A percentile compares a stretch with the other conserved stretches of the same genome.
These are phyloP conservation scores for Hydnum rufescens DNA, from an alignment of 768 basidiomycete genomes.

Conservation along the genomic window DNA sequence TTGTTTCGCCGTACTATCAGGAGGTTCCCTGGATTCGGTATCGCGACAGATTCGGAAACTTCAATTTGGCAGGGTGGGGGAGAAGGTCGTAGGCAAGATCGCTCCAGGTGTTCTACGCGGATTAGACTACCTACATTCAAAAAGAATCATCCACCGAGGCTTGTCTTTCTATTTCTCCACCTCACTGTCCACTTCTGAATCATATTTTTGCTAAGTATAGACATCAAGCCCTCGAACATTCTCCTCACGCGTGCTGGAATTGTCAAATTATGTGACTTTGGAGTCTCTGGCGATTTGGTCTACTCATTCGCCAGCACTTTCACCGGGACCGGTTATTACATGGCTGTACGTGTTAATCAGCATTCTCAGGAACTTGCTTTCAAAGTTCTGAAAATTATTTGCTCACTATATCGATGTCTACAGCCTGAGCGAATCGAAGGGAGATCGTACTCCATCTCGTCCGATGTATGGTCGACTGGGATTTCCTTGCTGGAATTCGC, in stretches of 20 bases:
- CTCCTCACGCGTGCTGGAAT: constrained; percentile 75
- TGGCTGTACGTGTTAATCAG: constrained; percentile 60
- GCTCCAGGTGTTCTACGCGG: constrained; percentile 90
- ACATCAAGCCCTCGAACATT: constrained; percentile 88
- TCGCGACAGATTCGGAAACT: constrained; percentile 59
- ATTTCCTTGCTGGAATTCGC: constrained; percentile 88
- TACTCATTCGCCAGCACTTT: constrained; percentile 86
- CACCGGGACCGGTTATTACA: constrained; percentile 94
- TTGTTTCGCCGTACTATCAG: neutral
- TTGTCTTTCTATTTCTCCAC: constrained; percentile 5
- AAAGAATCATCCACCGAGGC: constrained; percentile 78
- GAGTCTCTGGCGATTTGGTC: constrained; percentile 90
- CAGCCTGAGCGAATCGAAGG: constrained; percentile 92
- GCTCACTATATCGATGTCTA: constrained; percentile 10
- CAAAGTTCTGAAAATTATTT: constrained; percentile 1
- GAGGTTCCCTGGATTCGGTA: constrained; percentile 70
- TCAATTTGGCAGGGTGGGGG: constrained; percentile 57
- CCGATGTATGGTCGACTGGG: constrained; percentile 97
- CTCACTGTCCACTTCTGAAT: neutral
- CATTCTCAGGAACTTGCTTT: constrained; percentile 3
- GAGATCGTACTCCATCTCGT: constrained; percentile 77
- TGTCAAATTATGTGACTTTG: constrained; percentile 89
- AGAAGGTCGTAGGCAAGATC: constrained; percentile 76
- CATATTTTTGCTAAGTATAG: constrained; percentile 15
- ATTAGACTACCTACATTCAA: constrained; percentile 79